A percentile compares a stretch with the other conserved stretches of the same genome.
These are phyloP conservation scores for Wickerhamomyces ciferrii DNA, from an alignment of 805 yeast genomes.

Conservation along the genomic window DNA sequence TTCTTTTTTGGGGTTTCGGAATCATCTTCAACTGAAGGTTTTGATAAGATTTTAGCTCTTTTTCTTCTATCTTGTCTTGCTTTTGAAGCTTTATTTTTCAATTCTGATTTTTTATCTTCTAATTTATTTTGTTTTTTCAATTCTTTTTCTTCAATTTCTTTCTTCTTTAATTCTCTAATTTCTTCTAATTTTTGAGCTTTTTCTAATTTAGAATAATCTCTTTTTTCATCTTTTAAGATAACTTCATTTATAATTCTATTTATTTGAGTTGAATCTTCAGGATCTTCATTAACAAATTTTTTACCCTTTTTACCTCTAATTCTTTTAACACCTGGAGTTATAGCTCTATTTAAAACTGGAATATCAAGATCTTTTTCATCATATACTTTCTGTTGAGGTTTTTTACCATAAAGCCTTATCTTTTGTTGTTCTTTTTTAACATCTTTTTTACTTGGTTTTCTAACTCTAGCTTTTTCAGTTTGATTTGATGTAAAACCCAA, in stretches of 20 bases:
- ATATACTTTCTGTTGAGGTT: slow-evolving; percentile 42
- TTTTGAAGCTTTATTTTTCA: slow-evolving; percentile 63
- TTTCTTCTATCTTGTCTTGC: slow-evolving; percentile 72
- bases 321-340: slow-evolving; percentile 79
- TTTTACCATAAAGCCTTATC: slow-evolving; percentile 60
- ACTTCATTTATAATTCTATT: slow-evolving; percentile 73
- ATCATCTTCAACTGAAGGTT: slow-evolving; percentile 7
- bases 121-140: slow-evolving; percentile 59
- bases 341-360: slow-evolving; percentile 77
- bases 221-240: slow-evolving; percentile 73
- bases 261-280: slow-evolving; percentile 46
- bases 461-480: slow-evolving; percentile 51
- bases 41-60: slow-evolving; percentile 26
- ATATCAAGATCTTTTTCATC: slow-evolving; percentile 75
- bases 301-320: slow-evolving; percentile 83
- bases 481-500: slow-evolving; percentile 34
- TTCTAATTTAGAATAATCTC: slow-evolving; percentile 84
- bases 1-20: slow-evolving; percentile 27
- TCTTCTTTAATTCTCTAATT: slow-evolving; percentile 77
- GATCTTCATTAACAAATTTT: slow-evolving; percentile 64
- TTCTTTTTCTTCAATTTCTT: slow-evolving; percentile 85
- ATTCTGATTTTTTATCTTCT: slow-evolving; percentile 72
- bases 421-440: slow-evolving; percentile 64
- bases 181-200: slow-evolving; percentile 86
- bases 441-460: slow-evolving; percentile 41